Evolutionary conservation across 129 eudicot species (phyloP).

Genomic region (Solidago caesia): DNA sequence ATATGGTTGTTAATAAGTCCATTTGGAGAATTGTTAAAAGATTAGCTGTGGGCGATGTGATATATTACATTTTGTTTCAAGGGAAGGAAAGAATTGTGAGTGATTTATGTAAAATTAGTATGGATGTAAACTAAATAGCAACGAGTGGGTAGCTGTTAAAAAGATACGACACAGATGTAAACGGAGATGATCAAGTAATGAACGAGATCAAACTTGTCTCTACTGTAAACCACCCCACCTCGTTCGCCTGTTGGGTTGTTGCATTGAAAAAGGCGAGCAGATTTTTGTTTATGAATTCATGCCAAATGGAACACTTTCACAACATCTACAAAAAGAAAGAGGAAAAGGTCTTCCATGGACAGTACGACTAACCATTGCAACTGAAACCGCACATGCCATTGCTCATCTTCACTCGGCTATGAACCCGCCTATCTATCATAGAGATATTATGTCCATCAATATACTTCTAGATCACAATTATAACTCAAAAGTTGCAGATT

Average conservation of each 20-base stretch:
- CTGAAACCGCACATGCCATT: constrained; percentile 86
- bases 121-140: constrained; percentile 71
- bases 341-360: constrained; percentile 92
- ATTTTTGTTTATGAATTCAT: constrained; percentile 88
- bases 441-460: constrained; percentile 91
- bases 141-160: constrained; percentile 85
- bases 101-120: no score
- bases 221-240: constrained; percentile 89
- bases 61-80: no score
- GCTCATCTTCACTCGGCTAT: constrained; percentile 90
- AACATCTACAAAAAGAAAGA: constrained; percentile 82
- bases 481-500: constrained; percentile 91
- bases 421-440: constrained; percentile 90
- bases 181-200: constrained; percentile 77
- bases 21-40: no score
- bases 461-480: constrained; percentile 70
- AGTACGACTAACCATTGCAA: constrained; percentile 78
- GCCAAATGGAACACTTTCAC: constrained; percentile 90
- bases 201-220: constrained; percentile 94
- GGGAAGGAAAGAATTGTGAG: no score
- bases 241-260: constrained; percentile 87
- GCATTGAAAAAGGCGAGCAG: constrained; percentile 85
- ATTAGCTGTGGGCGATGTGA: no score
- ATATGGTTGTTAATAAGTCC: no score
- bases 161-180: constrained; percentile 64